These are phyloP conservation scores for Colletotrichum simmondsii DNA, from an alignment of 2,329 filamentous ascomycete genomes.

Conservation along the genomic window DNA sequence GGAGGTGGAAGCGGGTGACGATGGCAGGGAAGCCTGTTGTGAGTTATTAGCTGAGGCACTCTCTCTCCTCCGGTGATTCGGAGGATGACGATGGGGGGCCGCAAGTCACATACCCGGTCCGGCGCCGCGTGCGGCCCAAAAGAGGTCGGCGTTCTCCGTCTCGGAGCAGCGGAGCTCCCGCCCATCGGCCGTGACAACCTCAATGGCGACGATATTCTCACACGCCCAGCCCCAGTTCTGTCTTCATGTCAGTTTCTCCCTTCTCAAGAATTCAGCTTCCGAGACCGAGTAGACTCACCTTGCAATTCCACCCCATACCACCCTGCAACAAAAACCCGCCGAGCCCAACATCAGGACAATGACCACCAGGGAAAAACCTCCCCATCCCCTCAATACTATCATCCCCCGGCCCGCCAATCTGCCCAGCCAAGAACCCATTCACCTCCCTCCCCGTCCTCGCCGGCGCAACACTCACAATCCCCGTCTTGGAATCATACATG, in stretches of 20 bases:
- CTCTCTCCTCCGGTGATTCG: background rate
- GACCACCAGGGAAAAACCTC: slow-evolving; percentile 62
- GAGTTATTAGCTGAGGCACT: background rate
- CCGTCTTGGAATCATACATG: slow-evolving; percentile 49
- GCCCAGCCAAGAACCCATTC: slow-evolving; percentile 48
- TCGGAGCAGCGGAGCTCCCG: slow-evolving; percentile 54
- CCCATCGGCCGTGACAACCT: slow-evolving; percentile 58
- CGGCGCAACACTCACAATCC: slow-evolving; percentile 54
- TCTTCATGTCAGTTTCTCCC: background rate
- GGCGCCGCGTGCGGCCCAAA: slow-evolving; percentile 67
- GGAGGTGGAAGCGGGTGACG: slow-evolving; percentile 61
- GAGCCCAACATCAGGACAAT: slow-evolving; percentile 67
- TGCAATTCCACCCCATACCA: slow-evolving; percentile 69
- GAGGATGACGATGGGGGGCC: background rate
- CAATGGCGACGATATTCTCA: slow-evolving; percentile 59
- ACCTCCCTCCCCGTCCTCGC: slow-evolving; percentile 57
- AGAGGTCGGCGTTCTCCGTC: slow-evolving; percentile 61
- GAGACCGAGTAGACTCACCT: slow-evolving; percentile 43
- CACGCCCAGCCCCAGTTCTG: slow-evolving; percentile 68
- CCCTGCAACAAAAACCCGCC: slow-evolving; percentile 67
- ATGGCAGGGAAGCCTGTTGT: slow-evolving; percentile 61
- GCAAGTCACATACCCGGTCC: slow-evolving; percentile 51
- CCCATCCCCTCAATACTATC: slow-evolving; percentile 38
- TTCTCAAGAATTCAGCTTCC: background rate
- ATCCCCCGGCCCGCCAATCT: slow-evolving; percentile 31